phyloP scores from a whole-genome alignment of 495 filamentous ascomycete species.

The Aspergillus mulundensis region DNA sequence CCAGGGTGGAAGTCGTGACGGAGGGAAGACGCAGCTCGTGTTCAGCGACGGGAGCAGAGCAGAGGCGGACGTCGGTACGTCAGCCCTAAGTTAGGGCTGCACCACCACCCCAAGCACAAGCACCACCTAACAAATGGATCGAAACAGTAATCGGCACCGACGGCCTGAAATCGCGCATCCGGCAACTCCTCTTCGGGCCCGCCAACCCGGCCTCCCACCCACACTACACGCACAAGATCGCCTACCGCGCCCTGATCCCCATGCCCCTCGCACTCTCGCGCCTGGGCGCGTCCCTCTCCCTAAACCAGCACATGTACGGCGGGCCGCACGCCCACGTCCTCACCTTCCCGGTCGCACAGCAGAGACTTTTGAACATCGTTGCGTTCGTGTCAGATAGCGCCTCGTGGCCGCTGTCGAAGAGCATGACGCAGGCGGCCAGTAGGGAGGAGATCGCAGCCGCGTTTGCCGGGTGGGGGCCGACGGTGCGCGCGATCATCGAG shows the following conservation, averaged over 20 bases:
- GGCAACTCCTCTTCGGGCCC: constrained; percentile 41
- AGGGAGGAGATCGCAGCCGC: constrained; percentile 22
- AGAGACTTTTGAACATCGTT: constrained; percentile 43
- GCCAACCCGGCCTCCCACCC: constrained; percentile 37
- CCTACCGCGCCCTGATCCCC: constrained; percentile 51
- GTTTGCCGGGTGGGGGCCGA: constrained; percentile 36
- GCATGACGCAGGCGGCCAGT: constrained; percentile 19
- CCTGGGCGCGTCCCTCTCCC: constrained; percentile 38
- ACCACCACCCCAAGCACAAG: not conserved
- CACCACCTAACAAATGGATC: not conserved
- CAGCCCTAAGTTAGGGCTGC: not conserved
- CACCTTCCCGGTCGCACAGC: constrained; percentile 39
- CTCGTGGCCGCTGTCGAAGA: constrained; percentile 29
- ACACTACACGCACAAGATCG: constrained; percentile 48
- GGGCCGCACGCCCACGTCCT: constrained; percentile 44
- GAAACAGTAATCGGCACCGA: constrained; percentile 54
- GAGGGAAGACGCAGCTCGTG: constrained; percentile 34
- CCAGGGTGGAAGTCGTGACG: not conserved
- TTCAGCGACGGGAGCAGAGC: constrained; percentile 55
- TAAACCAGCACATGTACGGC: constrained; percentile 40
- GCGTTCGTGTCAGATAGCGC: constrained; percentile 41
- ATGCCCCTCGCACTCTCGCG: constrained; percentile 36
- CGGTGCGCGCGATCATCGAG: constrained; percentile 33
- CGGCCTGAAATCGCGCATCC: constrained; percentile 52
- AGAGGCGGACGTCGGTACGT: constrained; percentile 45